Evolutionary conservation across 1,284 basidiomycete species (phyloP), one percentile per base, ranked within the genome.

Genomic region (Apiotrichum mycotoxinovorans): DNA sequence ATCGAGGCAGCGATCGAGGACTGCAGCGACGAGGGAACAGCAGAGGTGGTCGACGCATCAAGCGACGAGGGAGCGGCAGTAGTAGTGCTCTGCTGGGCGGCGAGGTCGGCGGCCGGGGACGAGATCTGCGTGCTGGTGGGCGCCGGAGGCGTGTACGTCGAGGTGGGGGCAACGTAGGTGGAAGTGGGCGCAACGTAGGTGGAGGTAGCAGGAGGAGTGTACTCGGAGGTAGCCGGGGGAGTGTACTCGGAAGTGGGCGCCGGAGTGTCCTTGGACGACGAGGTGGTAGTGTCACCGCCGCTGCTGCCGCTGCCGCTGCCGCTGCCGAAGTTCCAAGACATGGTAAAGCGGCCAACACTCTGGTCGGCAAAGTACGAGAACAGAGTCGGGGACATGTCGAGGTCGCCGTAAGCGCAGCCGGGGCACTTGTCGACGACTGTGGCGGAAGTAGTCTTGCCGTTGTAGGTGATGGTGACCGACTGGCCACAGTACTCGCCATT

Each of bases 381-480:
- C 43, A 96, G 83, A 51, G 85, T 82, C 14, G 75, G 71, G 25
- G 88, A 87, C 60, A 94, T 80, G 79, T 96, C 92, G 56, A 96
- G 83, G 42, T 83, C 88, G 37, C 83, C 85, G 43, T 74, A 81
- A 2, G 55, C 55, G 57, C 75, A 76, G 25, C 57, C 60, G 4
- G 75, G 74, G 59, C 73, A 78, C 80, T 82, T 80, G 73, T 91
- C 89, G 67, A 80, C 80, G 63, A 92, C 83, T 10, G 74, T 78
- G 2, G 88, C 89, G 18, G 71, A 65, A 12, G 83, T 78, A 3
- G 83, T 81, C 72, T 84, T 85, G 62, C 87, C 87, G 18, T 40
- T 26, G 71, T 82, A 84, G 4, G 80, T 77, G 69, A 91, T 87
- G 34, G 82, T 83, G 64, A 91, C 84, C 20, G 65, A 68, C 74